These are phyloP conservation scores for Aspergillus nidulans DNA, from an alignment of 495 filamentous ascomycete genomes.

Conservation along the genomic window DNA sequence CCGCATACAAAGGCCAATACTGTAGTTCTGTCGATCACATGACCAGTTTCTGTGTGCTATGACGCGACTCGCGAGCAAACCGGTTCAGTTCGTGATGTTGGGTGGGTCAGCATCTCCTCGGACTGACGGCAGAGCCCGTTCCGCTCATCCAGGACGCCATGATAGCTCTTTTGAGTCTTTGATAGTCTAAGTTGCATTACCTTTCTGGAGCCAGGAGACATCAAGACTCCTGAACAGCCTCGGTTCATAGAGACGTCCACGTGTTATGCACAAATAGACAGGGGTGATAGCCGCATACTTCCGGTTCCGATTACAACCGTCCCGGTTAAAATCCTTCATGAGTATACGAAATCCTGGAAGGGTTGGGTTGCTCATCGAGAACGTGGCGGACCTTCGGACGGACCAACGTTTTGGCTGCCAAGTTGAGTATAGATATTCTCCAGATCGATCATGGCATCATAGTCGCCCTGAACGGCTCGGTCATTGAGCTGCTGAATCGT, in stretches of 20 bases:
- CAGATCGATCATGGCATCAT: conserved; percentile 28
- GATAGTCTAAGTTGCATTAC: not conserved
- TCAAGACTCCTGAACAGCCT: not conserved
- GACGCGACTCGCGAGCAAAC: conserved; percentile 4
- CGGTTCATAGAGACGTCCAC: not conserved
- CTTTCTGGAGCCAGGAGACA: not conserved
- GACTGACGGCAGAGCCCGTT: not conserved
- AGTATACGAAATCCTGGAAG: not conserved
- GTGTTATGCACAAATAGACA: not conserved
- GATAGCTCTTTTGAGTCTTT: not conserved
- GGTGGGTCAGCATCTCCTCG: conserved; percentile 3
- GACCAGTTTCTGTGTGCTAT: conserved; percentile 2
- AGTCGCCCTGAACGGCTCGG: conserved; percentile 31
- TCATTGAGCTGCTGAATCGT: conserved; percentile 33
- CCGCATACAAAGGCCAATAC: too few species aligned
- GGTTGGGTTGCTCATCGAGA: not conserved
- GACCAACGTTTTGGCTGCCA: conserved; percentile 10
- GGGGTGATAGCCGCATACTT: not conserved
- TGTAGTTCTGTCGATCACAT: conserved; percentile 1
- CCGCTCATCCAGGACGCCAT: not conserved
- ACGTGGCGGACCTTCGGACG: conserved; percentile 4
- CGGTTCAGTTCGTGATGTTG: not conserved
- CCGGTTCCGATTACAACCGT: not conserved
- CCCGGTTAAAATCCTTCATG: not conserved
- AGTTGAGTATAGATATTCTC: conserved; percentile 27